Base-by-base conservation (phyloP, 2,329 filamentous ascomycete genomes). In the Mollisia scopiformis region DNA sequence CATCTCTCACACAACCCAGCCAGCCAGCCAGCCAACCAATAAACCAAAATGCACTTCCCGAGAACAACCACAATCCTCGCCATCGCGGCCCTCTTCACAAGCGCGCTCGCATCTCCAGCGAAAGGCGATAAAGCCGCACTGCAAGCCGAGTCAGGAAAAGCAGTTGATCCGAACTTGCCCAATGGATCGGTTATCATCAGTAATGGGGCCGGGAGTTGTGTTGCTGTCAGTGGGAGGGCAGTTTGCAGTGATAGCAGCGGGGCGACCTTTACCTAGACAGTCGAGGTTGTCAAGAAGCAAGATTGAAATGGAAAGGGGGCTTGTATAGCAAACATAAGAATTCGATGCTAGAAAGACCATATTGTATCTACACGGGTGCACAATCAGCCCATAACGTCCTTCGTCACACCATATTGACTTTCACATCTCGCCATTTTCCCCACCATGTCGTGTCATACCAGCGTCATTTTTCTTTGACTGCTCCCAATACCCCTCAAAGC, bases 401-500 rank as follows among this genome's bases (percentile, higher is more conserved):
- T 23, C 6, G n/a, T 58, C 55, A 47, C 39, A 35, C 55, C 57
- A 62, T 47, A 57, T 57, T 54, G 49, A 50, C 53, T 53, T 14
- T 39, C 46, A n/a, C n/a, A 55, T 54, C 50, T 55, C 53, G 33
- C 39, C 19, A 51, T 33, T 49, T 25, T 16, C 55, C 55, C 21
- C 25, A 30, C 11, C 54, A 31, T 25, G 19, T 41, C 50, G 11
- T 28, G 35, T 35, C 39, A 52, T 23, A 23, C 28, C 51, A 43
- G 27, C 21, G n/a, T 50, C 55, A 39, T 50, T 53, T 25, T 23
- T 28, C 21, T 39, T 27, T 33, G 28, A 50, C 10, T 70, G 75
- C 79, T 39, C 79, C 85, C 65, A 79, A 80, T 13, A 28, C 41
- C 30, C 33, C 47, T 37, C 41, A 2, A 46, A 25, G 41, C 41